Conservation (phyloP, 1,284 basidiomycete species). For the Cutaneotrichosporon dermatis region DNA sequence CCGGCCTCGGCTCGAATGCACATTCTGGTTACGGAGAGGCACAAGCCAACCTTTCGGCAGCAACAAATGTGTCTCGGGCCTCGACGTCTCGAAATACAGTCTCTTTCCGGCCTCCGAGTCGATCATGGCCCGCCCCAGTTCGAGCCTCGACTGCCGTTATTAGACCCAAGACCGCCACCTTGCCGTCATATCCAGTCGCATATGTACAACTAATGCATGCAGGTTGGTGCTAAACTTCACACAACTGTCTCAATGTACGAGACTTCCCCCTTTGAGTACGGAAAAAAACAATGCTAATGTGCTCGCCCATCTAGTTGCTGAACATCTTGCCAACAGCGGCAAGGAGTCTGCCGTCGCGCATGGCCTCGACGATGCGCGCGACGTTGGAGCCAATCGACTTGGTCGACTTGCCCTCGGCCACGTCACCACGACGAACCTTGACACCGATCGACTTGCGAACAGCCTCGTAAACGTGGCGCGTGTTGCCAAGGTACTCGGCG, state of each 20-base stretch:
- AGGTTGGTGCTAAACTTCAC: neutral
- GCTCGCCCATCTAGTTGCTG: neutral
- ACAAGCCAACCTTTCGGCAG: too few relatives aligned
- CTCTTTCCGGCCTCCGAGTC: too few relatives aligned
- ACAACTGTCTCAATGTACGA: neutral
- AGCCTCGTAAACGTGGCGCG: slow-evolving; percentile 9
- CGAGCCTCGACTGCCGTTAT: too few relatives aligned
- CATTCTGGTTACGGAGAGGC: too few relatives aligned
- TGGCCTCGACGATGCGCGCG: slow-evolving; percentile 16
- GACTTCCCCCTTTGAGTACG: neutral
- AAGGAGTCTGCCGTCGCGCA: slow-evolving; percentile 17
- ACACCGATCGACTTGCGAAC: slow-evolving; percentile 16
- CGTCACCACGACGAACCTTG: slow-evolving; percentile 17
- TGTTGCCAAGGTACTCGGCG: slow-evolving; percentile 14
- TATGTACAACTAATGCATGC: neutral
- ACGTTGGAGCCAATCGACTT: slow-evolving; percentile 11
- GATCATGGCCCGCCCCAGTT: too few relatives aligned
- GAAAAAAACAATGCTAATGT: neutral
- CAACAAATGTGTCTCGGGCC: too few relatives aligned
- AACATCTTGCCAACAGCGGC: slow-evolving; percentile 10
- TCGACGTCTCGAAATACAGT: too few relatives aligned
- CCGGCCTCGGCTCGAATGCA: too few relatives aligned
- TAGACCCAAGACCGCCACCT: too few relatives aligned
- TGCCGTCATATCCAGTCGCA: too few relatives aligned
- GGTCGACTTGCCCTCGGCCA: slow-evolving; percentile 13